Evolutionary conservation across 2,329 filamentous ascomycete genomes (phyloP).

Genomic region (Pseudogymnoascus sp.): DNA sequence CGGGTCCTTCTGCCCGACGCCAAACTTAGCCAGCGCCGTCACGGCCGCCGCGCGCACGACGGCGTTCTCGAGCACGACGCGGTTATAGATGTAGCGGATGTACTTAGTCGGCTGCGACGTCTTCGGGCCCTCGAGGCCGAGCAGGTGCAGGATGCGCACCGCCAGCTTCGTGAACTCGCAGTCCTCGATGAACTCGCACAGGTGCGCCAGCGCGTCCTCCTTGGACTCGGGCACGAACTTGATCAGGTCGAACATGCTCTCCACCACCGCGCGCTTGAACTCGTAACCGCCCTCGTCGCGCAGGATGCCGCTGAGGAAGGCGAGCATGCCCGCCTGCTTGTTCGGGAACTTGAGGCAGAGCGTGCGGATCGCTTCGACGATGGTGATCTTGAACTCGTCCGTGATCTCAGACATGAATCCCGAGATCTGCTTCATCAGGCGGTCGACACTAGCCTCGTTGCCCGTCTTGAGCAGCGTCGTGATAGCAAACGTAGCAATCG

Average conservation of each 20-base stretch:
- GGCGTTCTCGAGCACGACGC: slow-evolving; percentile 93
- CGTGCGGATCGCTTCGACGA: slow-evolving; percentile 94
- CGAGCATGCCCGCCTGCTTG: slow-evolving; percentile 96
- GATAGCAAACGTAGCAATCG: slow-evolving; percentile 96
- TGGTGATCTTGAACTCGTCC: slow-evolving; percentile 99
- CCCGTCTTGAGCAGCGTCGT: slow-evolving; percentile 97
- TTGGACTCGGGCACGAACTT: slow-evolving; percentile 92
- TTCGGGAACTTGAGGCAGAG: slow-evolving; percentile 94
- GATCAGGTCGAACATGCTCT: slow-evolving; percentile 99
- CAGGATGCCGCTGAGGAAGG: slow-evolving; percentile 93
- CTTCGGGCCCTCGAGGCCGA: slow-evolving; percentile 90
- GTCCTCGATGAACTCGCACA: slow-evolving; percentile 98
- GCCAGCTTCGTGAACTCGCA: slow-evolving; percentile 98
- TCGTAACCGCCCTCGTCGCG: slow-evolving; percentile 96
- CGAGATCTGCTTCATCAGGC: slow-evolving; percentile 96
- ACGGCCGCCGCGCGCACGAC: slow-evolving; percentile 92
- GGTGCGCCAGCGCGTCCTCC: slow-evolving; percentile 76
- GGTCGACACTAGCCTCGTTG: slow-evolving; percentile 93
- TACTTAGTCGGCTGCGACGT: slow-evolving; percentile 96
- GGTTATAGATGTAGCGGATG: slow-evolving; percentile 98
- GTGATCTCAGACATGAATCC: slow-evolving; percentile 99
- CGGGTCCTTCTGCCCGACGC: slow-evolving; percentile 89
- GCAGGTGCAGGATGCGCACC: slow-evolving; percentile 86
- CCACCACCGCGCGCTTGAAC: slow-evolving; percentile 94
- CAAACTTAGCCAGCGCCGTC: slow-evolving; percentile 92